Evolutionary conservation across 2,329 filamentous ascomycete species (phyloP).

Genomic region (Dothideomycetes sp.): DNA sequence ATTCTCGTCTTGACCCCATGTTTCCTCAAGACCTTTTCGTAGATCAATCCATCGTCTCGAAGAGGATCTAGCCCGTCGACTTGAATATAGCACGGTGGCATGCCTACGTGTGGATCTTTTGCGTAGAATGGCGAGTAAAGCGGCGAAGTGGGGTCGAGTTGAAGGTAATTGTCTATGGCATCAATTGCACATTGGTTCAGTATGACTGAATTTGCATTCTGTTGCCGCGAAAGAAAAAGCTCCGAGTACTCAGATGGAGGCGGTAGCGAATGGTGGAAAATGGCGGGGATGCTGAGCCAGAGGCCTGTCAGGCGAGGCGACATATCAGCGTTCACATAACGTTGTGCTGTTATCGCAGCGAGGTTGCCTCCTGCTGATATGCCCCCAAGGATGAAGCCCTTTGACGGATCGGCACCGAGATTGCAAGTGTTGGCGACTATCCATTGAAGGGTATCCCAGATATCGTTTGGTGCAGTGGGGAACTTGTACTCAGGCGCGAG

Average conservation of each 20-base stretch:
- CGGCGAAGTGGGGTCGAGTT: constrained; percentile 10
- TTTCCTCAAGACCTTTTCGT: constrained; percentile 36
- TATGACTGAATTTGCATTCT: constrained; percentile 29
- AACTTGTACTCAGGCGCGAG: constrained; percentile 42
- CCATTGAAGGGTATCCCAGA: constrained; percentile 35
- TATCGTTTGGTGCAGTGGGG: constrained; percentile 37
- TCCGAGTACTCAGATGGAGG: constrained; percentile 29
- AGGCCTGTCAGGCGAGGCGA: constrained; percentile 35
- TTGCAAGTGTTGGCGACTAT: constrained; percentile 28
- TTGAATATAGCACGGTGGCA: constrained; percentile 40
- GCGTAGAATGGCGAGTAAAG: constrained; percentile 23
- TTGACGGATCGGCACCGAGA: constrained; percentile 28
- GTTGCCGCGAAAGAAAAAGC: constrained; percentile 28
- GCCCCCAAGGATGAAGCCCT: constrained; percentile 41
- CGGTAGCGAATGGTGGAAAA: constrained; percentile 20
- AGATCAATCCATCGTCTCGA: constrained; percentile 43
- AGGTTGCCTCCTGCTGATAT: constrained; percentile 36
- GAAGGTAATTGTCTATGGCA: constrained; percentile 12
- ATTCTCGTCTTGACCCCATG: constrained; percentile 33
- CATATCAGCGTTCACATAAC: constrained; percentile 29
- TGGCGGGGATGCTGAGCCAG: constrained; percentile 33
- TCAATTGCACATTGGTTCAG: constrained; percentile 19
- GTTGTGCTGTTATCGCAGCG: constrained; percentile 26
- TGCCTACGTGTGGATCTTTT: constrained; percentile 18
- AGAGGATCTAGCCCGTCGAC: constrained; percentile 40